phyloP scores from a whole-genome alignment of 176 grass and related monocot genomes.

The Aegilops tauschii region DNA sequence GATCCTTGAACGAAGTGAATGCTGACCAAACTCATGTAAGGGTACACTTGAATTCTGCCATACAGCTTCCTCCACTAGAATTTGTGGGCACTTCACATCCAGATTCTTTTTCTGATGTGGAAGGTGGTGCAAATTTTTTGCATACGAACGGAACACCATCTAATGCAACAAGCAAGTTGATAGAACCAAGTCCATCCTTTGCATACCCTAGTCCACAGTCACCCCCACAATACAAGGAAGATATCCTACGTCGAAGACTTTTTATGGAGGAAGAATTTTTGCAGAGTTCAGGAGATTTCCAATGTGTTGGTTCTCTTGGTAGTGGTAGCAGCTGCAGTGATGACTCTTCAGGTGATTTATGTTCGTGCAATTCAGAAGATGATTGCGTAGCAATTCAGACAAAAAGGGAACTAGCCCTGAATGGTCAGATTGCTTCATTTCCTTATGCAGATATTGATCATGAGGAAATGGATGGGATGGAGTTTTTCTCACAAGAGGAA shows the following conservation, averaged over 20 bases:
- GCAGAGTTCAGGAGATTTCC: constrained; percentile 56
- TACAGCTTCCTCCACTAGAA: constrained; percentile 38
- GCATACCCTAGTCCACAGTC: constrained; percentile 44
- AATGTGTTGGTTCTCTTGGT: constrained; percentile 47
- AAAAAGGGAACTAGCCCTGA: constrained; percentile 42
- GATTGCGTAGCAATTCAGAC: constrained; percentile 41
- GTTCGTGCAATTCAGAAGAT: constrained; percentile 83
- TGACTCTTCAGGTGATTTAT: constrained; percentile 69
- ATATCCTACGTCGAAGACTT: constrained; percentile 79
- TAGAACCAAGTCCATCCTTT: constrained; percentile 48
- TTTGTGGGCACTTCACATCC: constrained; percentile 24
- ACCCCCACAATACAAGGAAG: constrained; percentile 86
- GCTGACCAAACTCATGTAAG: constrained; percentile 2
- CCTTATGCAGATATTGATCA: constrained; percentile 45
- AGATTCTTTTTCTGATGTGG: constrained; percentile 23
- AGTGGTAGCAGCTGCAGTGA: constrained; percentile 71
- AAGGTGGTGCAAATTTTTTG: constrained; percentile 30
- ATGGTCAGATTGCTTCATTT: constrained; percentile 31
- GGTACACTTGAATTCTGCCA: constrained; percentile 38
- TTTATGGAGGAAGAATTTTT: constrained; percentile 78
- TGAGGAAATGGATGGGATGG: constrained; percentile 33
- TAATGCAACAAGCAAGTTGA: constrained; percentile 37
- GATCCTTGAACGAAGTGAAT: constrained; percentile 37
- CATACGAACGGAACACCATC: constrained; percentile 35
- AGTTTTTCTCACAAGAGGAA: constrained; percentile 20